Evolutionary conservation across 768 basidiomycete species (phyloP), one percentile per base, ranked within the genome.

Genomic region (Xerocomus potaroensis): DNA sequence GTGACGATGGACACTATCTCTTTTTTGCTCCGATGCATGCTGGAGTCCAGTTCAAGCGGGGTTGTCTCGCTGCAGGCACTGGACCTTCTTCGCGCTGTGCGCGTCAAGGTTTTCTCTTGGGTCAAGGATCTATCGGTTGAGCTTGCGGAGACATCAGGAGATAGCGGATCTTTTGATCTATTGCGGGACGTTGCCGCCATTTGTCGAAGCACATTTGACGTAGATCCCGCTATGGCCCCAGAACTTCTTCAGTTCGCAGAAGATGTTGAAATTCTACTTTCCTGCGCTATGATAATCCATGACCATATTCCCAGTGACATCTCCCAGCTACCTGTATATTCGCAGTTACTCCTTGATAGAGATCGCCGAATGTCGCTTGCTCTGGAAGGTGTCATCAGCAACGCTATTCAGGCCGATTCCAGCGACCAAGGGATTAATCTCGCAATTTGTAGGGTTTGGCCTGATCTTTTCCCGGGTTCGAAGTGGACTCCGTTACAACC

Each of bases 61-160:
- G 29, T 33, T 1, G 33, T 71, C n/a, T 48, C 59, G 8, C 5
- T 34, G n/a, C 62, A 43, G 5, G 55, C 53, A 6, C 54, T 57
- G 26, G 8, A 0, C 2, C 53, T 73, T 18, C 60, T 75, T 30
- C 59, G 53, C 8, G 41, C 41, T 7, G 63, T 66, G 19, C 66
- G 75, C n/a, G 12, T 31, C 11, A 61, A 61, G 15, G 51, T 65
- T 3, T 63, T 65, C 24, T 22, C 47, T 12, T 76, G 75, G 75
- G 62, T 70, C 33, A 45, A 48, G 11, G 54, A 73, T 19, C 51
- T 73, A 5, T 42, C 52, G 5, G 7, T 43, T 3, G 60, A 54
- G 26, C 50, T 67, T 3, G 43, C 55, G 19, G 16, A 8, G 12
- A 34, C 45, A 12, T 37, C 23, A 0, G 43, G 43, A 14, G 45